Conservation (phyloP, 2,329 filamentous ascomycete species). For the Aspergillus sp. region DNA sequence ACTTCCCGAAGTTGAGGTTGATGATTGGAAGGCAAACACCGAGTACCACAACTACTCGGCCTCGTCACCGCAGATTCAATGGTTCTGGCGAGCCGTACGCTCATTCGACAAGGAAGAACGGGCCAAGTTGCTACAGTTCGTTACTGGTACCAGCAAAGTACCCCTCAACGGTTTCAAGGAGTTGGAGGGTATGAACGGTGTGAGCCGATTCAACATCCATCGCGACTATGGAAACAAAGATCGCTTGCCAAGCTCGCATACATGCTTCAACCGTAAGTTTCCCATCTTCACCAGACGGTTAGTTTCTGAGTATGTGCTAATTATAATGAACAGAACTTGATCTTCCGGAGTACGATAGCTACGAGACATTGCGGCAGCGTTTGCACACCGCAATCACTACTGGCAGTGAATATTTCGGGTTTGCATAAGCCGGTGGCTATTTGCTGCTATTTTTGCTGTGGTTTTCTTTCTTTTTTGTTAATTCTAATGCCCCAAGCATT, state of each 20-base stretch:
- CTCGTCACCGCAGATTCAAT: slow-evolving; percentile 94
- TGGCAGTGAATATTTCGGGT: slow-evolving; percentile 95
- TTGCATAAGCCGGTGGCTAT: slow-evolving; percentile 63
- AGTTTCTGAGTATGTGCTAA: slow-evolving; percentile 32
- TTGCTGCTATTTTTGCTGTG: neutral
- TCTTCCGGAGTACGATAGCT: slow-evolving; percentile 95
- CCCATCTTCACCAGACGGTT: neutral
- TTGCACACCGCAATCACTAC: slow-evolving; percentile 96
- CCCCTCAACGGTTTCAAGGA: slow-evolving; percentile 99
- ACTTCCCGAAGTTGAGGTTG: slow-evolving; percentile 93
- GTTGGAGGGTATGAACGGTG: slow-evolving; percentile 97
- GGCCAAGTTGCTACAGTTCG: slow-evolving; percentile 94
- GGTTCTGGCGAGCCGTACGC: slow-evolving; percentile 98
- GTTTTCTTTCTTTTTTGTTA: slow-evolving; percentile 3
- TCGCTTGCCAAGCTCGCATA: slow-evolving; percentile 91
- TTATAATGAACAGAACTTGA: slow-evolving; percentile 71
- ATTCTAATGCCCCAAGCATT: slow-evolving; percentile 33
- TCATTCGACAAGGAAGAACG: slow-evolving; percentile 99
- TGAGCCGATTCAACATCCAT: slow-evolving; percentile 98
- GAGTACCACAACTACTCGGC: slow-evolving; percentile 98
- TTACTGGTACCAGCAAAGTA: slow-evolving; percentile 97
- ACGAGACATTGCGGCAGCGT: slow-evolving; percentile 83
- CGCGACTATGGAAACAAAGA: slow-evolving; percentile 97
- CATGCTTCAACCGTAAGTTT: slow-evolving; percentile 96
- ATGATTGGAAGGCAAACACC: slow-evolving; percentile 99